Base-by-base conservation (phyloP, 345 rosid species). In the Sonneratia caseolaris region DNA sequence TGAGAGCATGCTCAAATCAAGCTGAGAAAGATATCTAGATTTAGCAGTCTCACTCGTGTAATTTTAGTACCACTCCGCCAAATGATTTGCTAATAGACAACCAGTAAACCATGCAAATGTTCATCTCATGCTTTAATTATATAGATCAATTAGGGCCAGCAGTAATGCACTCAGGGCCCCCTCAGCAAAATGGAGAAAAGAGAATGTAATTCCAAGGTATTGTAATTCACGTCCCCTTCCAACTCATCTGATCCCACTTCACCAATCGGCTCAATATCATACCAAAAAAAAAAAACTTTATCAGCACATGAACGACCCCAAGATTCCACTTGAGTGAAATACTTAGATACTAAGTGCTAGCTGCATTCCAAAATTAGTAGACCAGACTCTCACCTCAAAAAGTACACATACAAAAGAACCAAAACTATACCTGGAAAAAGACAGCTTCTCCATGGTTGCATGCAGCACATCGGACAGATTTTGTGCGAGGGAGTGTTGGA, bases 401-500 rank as follows among this genome's bases (percentile, higher is more conserved):
- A 38, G 43, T n/a, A 69, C 45, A 4, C 19, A 62, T 62, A 11
- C 38, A 12, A 15, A 15, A 27, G 38, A 62, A 68, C 45, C 14
- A 0, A 38, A 70, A 24, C 45, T 72, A 21, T 59, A 80, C 87
- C 85, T 84, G 85, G 81, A 84, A 84, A 76, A 82, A 82, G 61
- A 84, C 84, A 43, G 85, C 87, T 78, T 82, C 87, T 1, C 74
- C 78, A 73, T 82, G 85, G 59, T 65, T 64, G 79, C 87, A 84
- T n/a, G 35, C 40, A 21, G 67, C 66, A 72, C 87, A 84, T 14
- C 69, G 70, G 32, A 78, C 85, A 55, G 82, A 55, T 76, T 84
- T 84, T 37, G 87, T 84, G 13, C 87, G 87, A 68, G 87, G 87
- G 21, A 84, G 84, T 24, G 87, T 84, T 7, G 87, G 87, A 71